Evolutionary conservation across 345 rosid genomes (phyloP), one percentile per base, ranked within the genome.

Genomic region (Heritiera littoralis): DNA sequence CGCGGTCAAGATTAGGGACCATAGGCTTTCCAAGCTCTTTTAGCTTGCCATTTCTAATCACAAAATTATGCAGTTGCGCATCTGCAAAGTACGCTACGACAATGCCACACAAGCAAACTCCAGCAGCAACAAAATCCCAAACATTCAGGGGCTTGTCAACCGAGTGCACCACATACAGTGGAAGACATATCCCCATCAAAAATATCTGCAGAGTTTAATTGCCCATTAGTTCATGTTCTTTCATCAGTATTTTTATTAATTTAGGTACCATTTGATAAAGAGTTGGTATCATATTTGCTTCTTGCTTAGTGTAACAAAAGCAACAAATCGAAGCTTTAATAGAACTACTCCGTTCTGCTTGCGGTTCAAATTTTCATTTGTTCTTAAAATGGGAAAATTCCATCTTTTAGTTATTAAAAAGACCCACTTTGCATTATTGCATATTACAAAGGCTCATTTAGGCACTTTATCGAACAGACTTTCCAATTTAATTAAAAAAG

Each of bases 31-130:
- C 97, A n/a, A 85, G 89, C 85, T 89, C 94, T 79, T 89, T 89
- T 65, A 94, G 85, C 79, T 88, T 84, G 52, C 87, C 82, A 82
- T 95, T 95, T 85, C 82, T 78, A 7, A 89, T 81, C 63, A 90
- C 94, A 68, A 91, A 95, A 69, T 88, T 89, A 63, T 95, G 91
- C 71, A 95, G 98, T 65, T 94, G 94, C 0, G 90, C 90, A 84
- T 95, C 99, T 1, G 98, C 93, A 15, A 81, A 91, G 85, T 91
- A 94, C 0, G 98, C 98, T 78, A 86, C 78, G 77, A 81, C 84
- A 65, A 92, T 85, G 46, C 99, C 99, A 32, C 86, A 74, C 80
- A 88, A 67, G 79, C 96, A 91, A 35, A 91, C 85, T 17, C 84
- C 83, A 67, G 82, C 76, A 51, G 97, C 95, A 43, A 90, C 78